Conservation (phyloP, 179 eudicot species). For the Beta macrorhiza region DNA sequence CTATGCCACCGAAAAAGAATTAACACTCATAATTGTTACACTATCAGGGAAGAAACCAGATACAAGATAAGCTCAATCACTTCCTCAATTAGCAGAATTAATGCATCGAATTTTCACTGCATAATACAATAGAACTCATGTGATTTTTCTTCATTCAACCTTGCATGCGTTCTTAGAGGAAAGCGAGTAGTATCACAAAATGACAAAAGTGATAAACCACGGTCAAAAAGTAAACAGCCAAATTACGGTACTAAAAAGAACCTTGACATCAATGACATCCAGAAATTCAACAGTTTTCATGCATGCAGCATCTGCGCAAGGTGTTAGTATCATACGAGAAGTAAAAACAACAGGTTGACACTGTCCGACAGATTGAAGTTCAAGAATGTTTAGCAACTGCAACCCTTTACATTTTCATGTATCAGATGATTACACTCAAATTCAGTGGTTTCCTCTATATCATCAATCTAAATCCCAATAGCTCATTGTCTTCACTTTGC, state of each 20-base stretch:
- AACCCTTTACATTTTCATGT: neutral
- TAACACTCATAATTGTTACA: too few relatives aligned
- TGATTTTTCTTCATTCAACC: neutral
- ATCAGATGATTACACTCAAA: too few relatives aligned
- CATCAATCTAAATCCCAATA: neutral
- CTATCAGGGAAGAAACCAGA: neutral
- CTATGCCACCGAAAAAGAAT: constrained; percentile 19
- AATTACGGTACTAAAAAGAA: neutral
- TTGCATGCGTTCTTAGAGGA: neutral
- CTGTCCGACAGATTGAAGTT: neutral
- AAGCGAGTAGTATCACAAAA: neutral
- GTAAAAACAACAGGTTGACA: neutral
- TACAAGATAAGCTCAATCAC: neutral
- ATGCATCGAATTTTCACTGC: neutral
- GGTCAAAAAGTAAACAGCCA: neutral
- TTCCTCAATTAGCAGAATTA: neutral
- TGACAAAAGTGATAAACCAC: neutral
- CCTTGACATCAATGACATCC: neutral
- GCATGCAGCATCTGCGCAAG: neutral
- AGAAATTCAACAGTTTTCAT: neutral
- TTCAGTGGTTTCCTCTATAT: neutral
- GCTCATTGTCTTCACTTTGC: neutral
- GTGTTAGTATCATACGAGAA: neutral
- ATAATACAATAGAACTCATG: neutral
- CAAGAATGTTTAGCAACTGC: neutral